Evolutionary conservation across 1,139 yeast genomes (phyloP), one percentile per base, ranked within the genome.

Genomic region (Casaregolazyma lundiana): DNA sequence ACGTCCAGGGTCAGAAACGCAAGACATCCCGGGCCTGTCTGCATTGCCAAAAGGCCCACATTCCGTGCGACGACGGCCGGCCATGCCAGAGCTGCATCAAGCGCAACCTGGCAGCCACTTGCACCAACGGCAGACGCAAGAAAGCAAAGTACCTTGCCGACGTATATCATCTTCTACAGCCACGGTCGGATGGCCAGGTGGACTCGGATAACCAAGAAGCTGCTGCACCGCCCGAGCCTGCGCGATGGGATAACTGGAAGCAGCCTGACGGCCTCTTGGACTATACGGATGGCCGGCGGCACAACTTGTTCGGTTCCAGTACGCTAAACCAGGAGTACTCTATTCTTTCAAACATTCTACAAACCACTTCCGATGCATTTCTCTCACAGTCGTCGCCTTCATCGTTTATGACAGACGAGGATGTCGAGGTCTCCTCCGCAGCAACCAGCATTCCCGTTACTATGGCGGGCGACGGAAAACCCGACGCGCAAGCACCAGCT

Each of bases 121-220:
- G 97, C 66, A 79, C 80, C 40, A 96, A 89, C 69, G 96, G 96
- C 2, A 94, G 94, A 1, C 68, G 97, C 45, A 89, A 89, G 67
- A 72, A 78, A 53, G 87, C 88, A 64, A 89, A 89, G 63, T 89
- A 89, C 57, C 65, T 89, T 45, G 73, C 53, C 16, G 64, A 55
- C 26, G 59, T 52, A 20, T 38, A 39, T 36, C 43, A 46, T 18
- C 11, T 40, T 16, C 37, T 30, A 11, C 41, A 35, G 16, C 42
- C 35, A 3, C 22, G 38, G 24, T 21, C 24, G 4, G 24, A 19
- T 18, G 38, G n/a, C 4, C 37, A 40, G n/a, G 34, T 16, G 9
- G 43, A 24, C 29, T 13, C 37, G 7, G 36, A 22, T 19, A 26
- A 7, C 13, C 4, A 13, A 6, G 32, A 26, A 6, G 32, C 11